Conservation (phyloP, 805 yeast species). For the Yamadazyma sp. region DNA sequence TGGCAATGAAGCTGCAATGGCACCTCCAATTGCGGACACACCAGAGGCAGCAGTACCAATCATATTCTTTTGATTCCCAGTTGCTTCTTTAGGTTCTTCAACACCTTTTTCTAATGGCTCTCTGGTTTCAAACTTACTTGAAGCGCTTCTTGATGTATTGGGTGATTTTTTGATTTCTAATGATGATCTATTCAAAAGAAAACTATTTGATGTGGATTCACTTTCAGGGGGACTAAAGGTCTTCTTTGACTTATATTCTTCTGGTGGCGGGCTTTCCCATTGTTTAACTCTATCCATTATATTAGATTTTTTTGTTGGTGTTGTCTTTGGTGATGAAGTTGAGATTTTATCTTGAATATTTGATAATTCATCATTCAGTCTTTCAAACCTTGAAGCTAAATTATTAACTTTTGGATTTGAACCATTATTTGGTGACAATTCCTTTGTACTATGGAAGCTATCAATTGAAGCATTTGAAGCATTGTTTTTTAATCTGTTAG, state of each 20-base stretch:
- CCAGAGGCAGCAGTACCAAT: neutral
- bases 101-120: neutral
- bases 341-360: conserved; percentile 15
- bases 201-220: conserved; percentile 13
- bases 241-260: conserved; percentile 20
- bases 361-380: conserved; percentile 16
- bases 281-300: conserved; percentile 37
- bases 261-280: conserved; percentile 28
- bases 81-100: neutral
- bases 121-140: too few species aligned
- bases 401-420: conserved; percentile 6
- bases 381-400: conserved; percentile 24
- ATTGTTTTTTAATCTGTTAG: conserved; percentile 43
- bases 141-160: conserved; percentile 2
- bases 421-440: neutral
- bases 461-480: conserved; percentile 7
- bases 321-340: conserved; percentile 14
- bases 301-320: conserved; percentile 15
- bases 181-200: conserved; percentile 15
- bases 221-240: conserved; percentile 7
- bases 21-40: conserved; percentile 6
- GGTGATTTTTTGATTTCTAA: conserved; percentile 16
- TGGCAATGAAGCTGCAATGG: conserved; percentile 1
- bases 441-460: conserved; percentile 2
- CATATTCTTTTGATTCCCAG: neutral